Base-by-base conservation (phyloP, 2,329 filamentous ascomycete genomes). In the Aspergillus japonicus region DNA sequence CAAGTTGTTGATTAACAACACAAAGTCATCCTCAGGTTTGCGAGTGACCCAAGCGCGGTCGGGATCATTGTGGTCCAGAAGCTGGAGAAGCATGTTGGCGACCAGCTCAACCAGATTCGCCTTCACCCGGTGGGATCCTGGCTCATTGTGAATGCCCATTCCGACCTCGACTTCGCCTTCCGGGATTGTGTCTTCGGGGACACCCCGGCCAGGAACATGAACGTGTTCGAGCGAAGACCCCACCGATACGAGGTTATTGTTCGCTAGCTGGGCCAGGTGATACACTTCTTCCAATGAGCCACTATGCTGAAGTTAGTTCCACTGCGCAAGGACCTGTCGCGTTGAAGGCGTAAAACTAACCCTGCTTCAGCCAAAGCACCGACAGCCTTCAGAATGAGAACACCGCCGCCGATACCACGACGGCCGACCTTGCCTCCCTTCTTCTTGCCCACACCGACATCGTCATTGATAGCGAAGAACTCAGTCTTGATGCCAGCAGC, bases 391-490 rank as follows among this genome's bases (percentile, higher is more conserved):
- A 93, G 84, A n/a, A 97, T 90, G 24, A 97, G 80, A 44, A 96
- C 91, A 5, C 92, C 96, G 33, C 94, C 94, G 3, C 92, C 93
- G 74, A 98, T 95, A 56, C 94, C 94, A 71, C 94, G 85, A 54
- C 94, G 82, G 1, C 94, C 94, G 16, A 97, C 94, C 74, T 97
- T 97, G n/a, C 94, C 93, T 11, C 90, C 89, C 72, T 89, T 89
- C 55, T 80, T 82, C 60, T 92, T 82, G 1, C 93, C 93, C 50
- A 98, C 93, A 48, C 93, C 92, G 3, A 93, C 92, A 75, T 98
- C 94, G 70, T 98, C 94, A 5, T 88, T 92, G 7, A 97, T 91
- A 8, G 96, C 89, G 10, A 96, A 87, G 89, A 97, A 96, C 73
- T 96, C 90, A 0, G 91, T 90, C 19, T 87, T 78, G 24, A 92